Base-by-base conservation (phyloP, 129 eudicot species). In the Lactuca saligna region DNA sequence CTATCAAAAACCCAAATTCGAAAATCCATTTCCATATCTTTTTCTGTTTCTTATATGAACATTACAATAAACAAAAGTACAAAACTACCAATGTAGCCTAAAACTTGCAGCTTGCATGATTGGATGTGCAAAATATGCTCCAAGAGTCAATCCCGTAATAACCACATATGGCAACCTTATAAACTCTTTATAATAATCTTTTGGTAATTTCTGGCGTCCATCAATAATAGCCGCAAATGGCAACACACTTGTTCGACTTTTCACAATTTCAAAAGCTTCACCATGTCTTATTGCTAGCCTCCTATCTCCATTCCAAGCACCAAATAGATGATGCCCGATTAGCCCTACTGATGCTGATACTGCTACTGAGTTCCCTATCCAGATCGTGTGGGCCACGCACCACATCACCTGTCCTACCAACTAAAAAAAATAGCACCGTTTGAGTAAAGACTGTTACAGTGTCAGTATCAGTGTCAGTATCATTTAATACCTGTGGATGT, bases 321-420 rank as follows among this genome's bases (percentile, higher is more conserved):
- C 99, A 78, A 94, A 89, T 3, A 94, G 72, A 78, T 89, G 99
- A 83, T 94, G 99, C 29, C 87, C 96, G 3, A 94, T 94, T 70
- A 94, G 77, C 71, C 99, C 99, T 56, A 78, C 68, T 0, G 97
- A 94, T 38, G 99, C 99, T 72, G 99, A 95, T 29, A 82, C 87
- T 42, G 99, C 89, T 6, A 94, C 97, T 7, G 99, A 85, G 80
- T 89, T 89, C 42, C 95, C 99, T 13, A 94, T 94, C 99, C 99
- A 94, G 53, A 87, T 53, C 34, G 99, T 94, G 86, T 94, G 99
- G 76, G 99, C 99, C 17, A 94, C 60, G 72, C 99, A 89, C 99
- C 99, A 94, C 61, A 94, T 80, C 63, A 87, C 97, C 85, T 94
- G 99, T 60, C 99, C 97, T 59, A 78, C 97, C 97, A 94, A 82